Evolutionary conservation across 2,329 filamentous ascomycete species (phyloP), one percentile per base, ranked within the genome.

Genomic region (Capronia americana): DNA sequence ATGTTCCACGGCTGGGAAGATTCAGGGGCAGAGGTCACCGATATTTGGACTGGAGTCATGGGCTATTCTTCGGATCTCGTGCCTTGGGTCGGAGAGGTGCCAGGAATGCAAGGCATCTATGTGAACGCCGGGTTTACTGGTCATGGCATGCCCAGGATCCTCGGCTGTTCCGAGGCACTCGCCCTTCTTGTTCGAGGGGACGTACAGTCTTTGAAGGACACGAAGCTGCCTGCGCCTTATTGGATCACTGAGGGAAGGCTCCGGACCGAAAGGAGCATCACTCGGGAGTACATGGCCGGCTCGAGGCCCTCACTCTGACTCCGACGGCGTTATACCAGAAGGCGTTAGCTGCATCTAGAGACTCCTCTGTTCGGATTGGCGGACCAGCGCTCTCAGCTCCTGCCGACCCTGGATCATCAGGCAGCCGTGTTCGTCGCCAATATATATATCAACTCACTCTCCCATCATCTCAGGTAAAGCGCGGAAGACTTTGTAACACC

Each of bases 61-160:
- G 84, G 84, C 2, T 82, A 81, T 41, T 84, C 82, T 0, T 76
- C 78, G 0, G 84, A 86, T 72, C 80, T 80, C 3, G 72, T 82
- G 23, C 84, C 84, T 0, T 82, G 84, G 72, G 78, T 90, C 58
- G 87, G 87, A 0, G 70, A 76, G 6, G 78, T 82, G 57, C 83
- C 82, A 1, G 78, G 75, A 2, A 75, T 76, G 59, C 70, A 76
- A 2, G 80, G 82, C 0, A 72, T 90, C 24, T 88, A 84, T 80
- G 78, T 88, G 0, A 80, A 82, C 34, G 86, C 85, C 2, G 83
- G 86, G 6, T 90, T 90, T 69, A 88, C 89, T 69, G 88, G 88
- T 0, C 87, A 90, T 74, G 87, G 88, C 0, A 90, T 90, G 88
- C 87, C 87, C 0, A 75, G 87, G 34, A 86, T 86, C 62, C 85